Conservation (phyloP, 306 rosid species). For the Vicia villosa region DNA sequence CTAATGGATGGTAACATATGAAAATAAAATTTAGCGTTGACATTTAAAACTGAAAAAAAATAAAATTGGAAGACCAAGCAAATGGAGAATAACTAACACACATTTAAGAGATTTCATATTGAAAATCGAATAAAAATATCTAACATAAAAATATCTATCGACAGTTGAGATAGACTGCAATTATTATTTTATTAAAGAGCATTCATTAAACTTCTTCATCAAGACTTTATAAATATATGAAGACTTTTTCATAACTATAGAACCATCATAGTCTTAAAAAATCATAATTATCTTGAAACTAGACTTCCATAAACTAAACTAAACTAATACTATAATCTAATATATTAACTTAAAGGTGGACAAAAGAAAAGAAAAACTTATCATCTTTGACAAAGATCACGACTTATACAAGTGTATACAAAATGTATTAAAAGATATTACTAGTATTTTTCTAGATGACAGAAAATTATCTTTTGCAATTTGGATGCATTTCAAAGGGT, state of each 20-base stretch:
- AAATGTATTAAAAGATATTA: background rate
- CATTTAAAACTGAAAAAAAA: background rate
- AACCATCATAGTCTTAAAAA: background rate
- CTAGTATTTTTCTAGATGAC: background rate
- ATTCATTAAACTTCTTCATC: background rate
- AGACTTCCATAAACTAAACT: background rate
- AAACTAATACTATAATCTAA: too few relatives aligned
- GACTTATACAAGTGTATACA: background rate
- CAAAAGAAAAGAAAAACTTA: background rate
- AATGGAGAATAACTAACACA: too few relatives aligned
- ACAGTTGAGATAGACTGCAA: too few relatives aligned
- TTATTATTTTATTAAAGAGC: background rate
- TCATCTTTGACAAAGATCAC: slow-evolving; percentile 1
- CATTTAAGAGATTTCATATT: too few relatives aligned
- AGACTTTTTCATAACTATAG: background rate
- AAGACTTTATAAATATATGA: background rate
- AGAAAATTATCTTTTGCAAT: background rate
- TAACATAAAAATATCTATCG: too few relatives aligned
- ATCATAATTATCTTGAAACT: background rate
- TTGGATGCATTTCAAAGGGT: too few relatives aligned
- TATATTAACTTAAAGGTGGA: background rate
- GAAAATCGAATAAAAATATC: too few relatives aligned
- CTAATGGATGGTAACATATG: background rate
- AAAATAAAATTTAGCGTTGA: background rate
- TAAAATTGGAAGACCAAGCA: too few relatives aligned